phyloP scores from a whole-genome alignment of 148 eudicot genomes.

The Rheum nobile region DNA sequence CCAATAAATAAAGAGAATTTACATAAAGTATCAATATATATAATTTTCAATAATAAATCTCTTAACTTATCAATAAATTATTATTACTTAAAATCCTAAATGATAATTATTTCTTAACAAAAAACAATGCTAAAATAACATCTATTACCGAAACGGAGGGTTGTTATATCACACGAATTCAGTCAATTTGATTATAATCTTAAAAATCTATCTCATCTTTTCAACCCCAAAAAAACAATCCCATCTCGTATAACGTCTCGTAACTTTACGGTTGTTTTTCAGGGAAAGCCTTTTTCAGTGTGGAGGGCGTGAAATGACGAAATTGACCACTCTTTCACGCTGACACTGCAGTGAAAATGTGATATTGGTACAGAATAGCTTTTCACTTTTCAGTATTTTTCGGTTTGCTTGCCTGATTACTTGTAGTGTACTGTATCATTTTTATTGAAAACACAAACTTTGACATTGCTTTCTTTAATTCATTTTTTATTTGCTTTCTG shows the following conservation, averaged over 20 bases:
- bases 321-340: slow-evolving; percentile 6
- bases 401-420: neutral
- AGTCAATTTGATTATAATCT: too few relatives aligned
- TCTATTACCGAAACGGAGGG: too few relatives aligned
- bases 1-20: too few relatives aligned
- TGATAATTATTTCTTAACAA: too few relatives aligned
- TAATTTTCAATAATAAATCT: too few relatives aligned
- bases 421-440: neutral
- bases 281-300: neutral
- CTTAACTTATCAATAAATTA: too few relatives aligned
- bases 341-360: slow-evolving; percentile 5
- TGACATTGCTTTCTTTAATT: neutral
- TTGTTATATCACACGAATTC: too few relatives aligned
- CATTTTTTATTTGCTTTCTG: neutral
- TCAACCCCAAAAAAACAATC: too few relatives aligned
- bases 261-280: neutral
- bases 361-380: neutral
- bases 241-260: neutral
- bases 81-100: too few relatives aligned
- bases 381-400: neutral
- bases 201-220: too few relatives aligned
- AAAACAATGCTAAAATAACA: too few relatives aligned
- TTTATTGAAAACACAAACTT: neutral
- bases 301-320: slow-evolving; percentile 6
- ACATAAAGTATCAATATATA: too few relatives aligned